Conservation (phyloP, 2,329 filamentous ascomycete genomes). For the Alternaria triticimaculans region DNA sequence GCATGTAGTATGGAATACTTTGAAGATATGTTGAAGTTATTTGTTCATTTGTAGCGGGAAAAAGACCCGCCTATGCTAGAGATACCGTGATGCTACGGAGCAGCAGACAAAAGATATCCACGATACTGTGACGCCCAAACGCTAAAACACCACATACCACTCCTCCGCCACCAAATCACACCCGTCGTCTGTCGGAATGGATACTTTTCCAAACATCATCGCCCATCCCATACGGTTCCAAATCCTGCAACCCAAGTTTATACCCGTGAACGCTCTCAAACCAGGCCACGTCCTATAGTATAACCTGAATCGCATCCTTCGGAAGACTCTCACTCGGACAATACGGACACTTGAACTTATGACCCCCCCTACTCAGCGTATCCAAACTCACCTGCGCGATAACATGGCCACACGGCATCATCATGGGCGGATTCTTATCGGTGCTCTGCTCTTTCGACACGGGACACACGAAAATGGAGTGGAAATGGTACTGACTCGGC, state of each 20-base stretch:
- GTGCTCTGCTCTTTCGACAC: conserved; percentile 97
- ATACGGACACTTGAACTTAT: conserved; percentile 90
- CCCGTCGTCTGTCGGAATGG: not conserved
- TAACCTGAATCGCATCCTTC: conserved; percentile 67
- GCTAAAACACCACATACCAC: not conserved
- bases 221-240: not conserved
- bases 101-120: not conserved
- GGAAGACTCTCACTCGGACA: conserved; percentile 84
- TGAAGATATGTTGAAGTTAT: too few relatives aligned
- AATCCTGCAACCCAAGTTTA: not conserved
- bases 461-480: conserved; percentile 96
- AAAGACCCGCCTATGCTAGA: not conserved
- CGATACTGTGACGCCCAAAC: not conserved
- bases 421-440: conserved; percentile 92
- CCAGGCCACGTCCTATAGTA: conserved; percentile 28
- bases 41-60: too few relatives aligned
- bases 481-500: conserved; percentile 74
- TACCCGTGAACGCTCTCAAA: not conserved
- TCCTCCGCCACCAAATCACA: not conserved
- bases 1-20: too few relatives aligned
- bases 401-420: conserved; percentile 94
- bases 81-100: not conserved
- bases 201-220: not conserved
- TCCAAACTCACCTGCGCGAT: conserved; percentile 84
- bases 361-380: conserved; percentile 75